Base-by-base conservation (phyloP, 176 grass and related monocot species). In the Oryza glaberrima region DNA sequence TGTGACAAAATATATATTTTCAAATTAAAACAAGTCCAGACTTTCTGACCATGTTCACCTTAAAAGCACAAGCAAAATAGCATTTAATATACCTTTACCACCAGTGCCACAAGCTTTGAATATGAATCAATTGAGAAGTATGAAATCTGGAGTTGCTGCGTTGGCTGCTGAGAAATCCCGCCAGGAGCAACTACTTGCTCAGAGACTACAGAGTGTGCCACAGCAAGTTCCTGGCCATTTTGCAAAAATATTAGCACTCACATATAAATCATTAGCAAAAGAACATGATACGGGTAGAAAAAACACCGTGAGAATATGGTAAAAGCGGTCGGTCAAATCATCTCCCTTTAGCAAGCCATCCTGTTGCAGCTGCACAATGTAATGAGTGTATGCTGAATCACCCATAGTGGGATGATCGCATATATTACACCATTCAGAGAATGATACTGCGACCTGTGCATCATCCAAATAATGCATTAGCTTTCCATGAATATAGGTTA, bases 121-220 rank as follows among this genome's bases (percentile, higher is more conserved):
- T 92, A 98, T 52, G 93, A 88, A 90, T 95, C 96, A 80, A 98
- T 87, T 23, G 96, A 83, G 83, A 90, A 94, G 87, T 93, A 98
- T 45, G 93, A 90, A 74, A 95, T 78, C 84, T 93, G 91, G 25
- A 73, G 74, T 67, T 94, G 82, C 71, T 83, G 88, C 16, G 84
- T 46, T 52, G 74, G 66, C 36, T 89, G 94, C 67, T 60, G 91
- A 85, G 91, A 81, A 58, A 90, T 80, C 60, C 65, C 54, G 52
- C 76, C 72, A 88, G 87, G 82, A 80, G 84, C 34, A 65, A 73
- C 84, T 20, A 84, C 61, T 85, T 94, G 89, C 76, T 98, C 96
- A 66, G 91, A 70, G 14, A 94, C 68, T 68, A 90, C n/a, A 70
- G 82, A 76, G 70, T 98, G 89, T 28, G 89, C 40, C 9, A 98